These are phyloP conservation scores for Glarea lozoyensis DNA, from an alignment of 495 filamentous ascomycete species.

Conservation along the genomic window DNA sequence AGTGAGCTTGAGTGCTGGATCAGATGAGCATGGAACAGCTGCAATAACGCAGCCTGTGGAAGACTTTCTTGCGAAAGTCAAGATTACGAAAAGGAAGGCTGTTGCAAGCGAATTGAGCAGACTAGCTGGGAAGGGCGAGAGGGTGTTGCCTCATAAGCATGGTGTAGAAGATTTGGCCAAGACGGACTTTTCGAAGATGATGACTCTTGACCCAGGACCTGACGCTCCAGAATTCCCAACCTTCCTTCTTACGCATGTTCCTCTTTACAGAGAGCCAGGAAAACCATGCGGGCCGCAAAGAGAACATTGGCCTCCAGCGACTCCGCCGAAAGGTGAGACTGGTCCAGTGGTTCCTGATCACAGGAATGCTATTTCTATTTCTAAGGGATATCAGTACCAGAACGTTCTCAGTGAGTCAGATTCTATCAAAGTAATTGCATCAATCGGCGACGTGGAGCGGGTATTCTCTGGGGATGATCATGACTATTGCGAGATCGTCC, in stretches of 20 bases:
- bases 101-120: slow-evolving; percentile 45
- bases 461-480: slow-evolving; percentile 97
- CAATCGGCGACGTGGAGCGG: slow-evolving; percentile 64
- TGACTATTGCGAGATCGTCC: slow-evolving; percentile 88
- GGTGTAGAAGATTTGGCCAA: slow-evolving; percentile 37
- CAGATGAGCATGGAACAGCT: slow-evolving; percentile 32
- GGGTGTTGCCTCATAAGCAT: slow-evolving; percentile 41
- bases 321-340: slow-evolving; percentile 43
- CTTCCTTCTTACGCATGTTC: slow-evolving; percentile 83
- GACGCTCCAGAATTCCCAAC: slow-evolving; percentile 57
- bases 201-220: slow-evolving; percentile 30
- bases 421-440: slow-evolving; percentile 61
- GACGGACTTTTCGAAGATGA: slow-evolving; percentile 30
- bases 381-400: slow-evolving; percentile 87
- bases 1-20: slow-evolving; percentile 72
- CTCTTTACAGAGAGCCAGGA: slow-evolving; percentile 68
- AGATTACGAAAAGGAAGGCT: slow-evolving; percentile 38
- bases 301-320: slow-evolving; percentile 68
- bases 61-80: slow-evolving; percentile 63
- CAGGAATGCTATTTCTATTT: slow-evolving; percentile 65
- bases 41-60: slow-evolving; percentile 67
- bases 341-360: slow-evolving; percentile 56
- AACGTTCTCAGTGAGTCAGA: slow-evolving; percentile 75
- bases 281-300: slow-evolving; percentile 88
- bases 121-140: slow-evolving; percentile 38